phyloP scores from a whole-genome alignment of 192 early-diverging fungal species.

The Coemansia sp. region DNA sequence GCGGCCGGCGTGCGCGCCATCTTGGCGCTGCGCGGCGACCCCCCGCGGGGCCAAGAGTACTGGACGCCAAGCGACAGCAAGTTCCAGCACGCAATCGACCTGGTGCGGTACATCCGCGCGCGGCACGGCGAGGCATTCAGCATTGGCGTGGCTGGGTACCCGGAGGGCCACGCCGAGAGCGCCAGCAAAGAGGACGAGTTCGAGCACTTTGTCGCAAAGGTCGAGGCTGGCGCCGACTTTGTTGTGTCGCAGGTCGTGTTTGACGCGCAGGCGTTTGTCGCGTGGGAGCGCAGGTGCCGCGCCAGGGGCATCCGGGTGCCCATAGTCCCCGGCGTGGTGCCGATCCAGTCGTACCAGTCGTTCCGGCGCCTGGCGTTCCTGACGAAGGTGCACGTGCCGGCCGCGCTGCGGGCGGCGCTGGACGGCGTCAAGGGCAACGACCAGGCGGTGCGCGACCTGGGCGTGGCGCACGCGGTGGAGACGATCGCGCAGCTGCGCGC shows the following conservation, averaged over 20 bases:
- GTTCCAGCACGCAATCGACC: constrained; percentile 82
- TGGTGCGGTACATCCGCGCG: constrained; percentile 87
- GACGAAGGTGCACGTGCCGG: constrained; percentile 84
- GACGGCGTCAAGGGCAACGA: constrained; percentile 95
- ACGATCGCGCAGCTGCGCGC: constrained; percentile 68
- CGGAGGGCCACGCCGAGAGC: constrained; percentile 75
- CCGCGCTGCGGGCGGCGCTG: constrained; percentile 69
- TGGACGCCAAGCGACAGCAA: constrained; percentile 74
- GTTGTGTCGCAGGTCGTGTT: constrained; percentile 96
- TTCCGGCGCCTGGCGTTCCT: constrained; percentile 87
- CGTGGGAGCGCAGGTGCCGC: constrained; percentile 77
- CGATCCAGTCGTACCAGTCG: constrained; percentile 90
- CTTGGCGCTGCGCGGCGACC: constrained; percentile 93
- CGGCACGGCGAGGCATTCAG: constrained; percentile 92
- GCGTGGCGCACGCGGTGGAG: constrained; percentile 77
- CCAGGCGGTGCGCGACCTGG: constrained; percentile 93
- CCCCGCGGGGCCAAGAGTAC: constrained; percentile 77
- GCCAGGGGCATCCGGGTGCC: constrained; percentile 73
- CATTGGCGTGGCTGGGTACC: constrained; percentile 95
- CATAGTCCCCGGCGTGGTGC: constrained; percentile 92
- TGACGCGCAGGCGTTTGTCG: constrained; percentile 76
- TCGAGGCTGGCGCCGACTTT: constrained; percentile 92
- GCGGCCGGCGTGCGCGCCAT: constrained; percentile 90
- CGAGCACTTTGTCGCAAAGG: constrained; percentile 78
- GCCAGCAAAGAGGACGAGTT: constrained; percentile 63